Percentiles rank a stretch among this genome's conserved stretches.
phyloP scores from a whole-genome alignment of 2,329 filamentous ascomycete species.

The Aureobasidium sp. region DNA sequence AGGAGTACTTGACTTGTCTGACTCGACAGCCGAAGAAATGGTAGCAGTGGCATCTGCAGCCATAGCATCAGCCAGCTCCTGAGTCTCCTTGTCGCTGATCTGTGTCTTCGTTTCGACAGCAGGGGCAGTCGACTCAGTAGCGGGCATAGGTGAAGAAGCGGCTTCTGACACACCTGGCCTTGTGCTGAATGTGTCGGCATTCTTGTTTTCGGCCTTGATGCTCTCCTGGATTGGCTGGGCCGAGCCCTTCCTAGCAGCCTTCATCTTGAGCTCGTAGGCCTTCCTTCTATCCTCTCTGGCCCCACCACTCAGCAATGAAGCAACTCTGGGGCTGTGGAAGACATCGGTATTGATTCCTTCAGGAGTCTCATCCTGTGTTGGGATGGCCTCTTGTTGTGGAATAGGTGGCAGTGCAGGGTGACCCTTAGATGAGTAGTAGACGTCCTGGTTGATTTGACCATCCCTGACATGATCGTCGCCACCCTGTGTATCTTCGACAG shows the following conservation, averaged over 20 bases:
- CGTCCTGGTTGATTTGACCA: conserved; percentile 46
- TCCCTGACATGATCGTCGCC: conserved; percentile 34
- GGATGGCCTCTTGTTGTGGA: conserved; percentile 25
- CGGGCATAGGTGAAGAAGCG: not conserved
- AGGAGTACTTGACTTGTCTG: conserved; percentile 15
- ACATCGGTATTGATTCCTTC: conserved; percentile 53
- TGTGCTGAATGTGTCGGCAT: conserved; percentile 31
- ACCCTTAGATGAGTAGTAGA: conserved; percentile 36
- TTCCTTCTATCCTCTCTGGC: conserved; percentile 16
- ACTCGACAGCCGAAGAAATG: conserved; percentile 18
- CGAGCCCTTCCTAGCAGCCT: conserved; percentile 25
- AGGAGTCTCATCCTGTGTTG: conserved; percentile 37
- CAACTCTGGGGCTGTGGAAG: conserved; percentile 46
- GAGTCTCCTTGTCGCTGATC: conserved; percentile 15
- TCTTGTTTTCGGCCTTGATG: conserved; percentile 20
- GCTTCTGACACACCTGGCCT: not conserved
- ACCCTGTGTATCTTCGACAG: conserved; percentile 39
- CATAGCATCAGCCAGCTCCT: conserved; percentile 23
- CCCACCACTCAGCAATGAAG: conserved; percentile 13
- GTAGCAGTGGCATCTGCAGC: conserved; percentile 23
- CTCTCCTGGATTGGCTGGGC: conserved; percentile 26
- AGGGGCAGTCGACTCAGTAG: conserved; percentile 1
- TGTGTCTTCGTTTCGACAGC: conserved; percentile 12
- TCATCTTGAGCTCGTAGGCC: conserved; percentile 21
- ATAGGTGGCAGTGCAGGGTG: conserved; percentile 13